A percentile compares a stretch with the other conserved stretches of the same genome.
Conservation (phyloP, 1,284 basidiomycete species). For the Peniophora sp. region DNA sequence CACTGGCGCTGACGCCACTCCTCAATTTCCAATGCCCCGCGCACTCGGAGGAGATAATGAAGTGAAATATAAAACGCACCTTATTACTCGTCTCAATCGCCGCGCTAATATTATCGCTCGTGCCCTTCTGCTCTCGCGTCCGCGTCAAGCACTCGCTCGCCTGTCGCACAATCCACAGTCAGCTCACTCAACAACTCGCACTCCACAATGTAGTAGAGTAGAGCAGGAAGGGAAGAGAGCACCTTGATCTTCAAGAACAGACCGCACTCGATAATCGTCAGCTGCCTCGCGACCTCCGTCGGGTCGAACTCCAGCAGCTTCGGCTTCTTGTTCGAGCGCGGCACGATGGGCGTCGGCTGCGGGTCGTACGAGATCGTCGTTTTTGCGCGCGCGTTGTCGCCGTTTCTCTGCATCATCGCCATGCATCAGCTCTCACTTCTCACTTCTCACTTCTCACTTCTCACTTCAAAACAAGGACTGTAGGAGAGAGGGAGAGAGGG, state of each 20-base stretch:
- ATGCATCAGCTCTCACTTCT: constrained; percentile 2
- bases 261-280: constrained; percentile 88
- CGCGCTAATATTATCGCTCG: constrained; percentile 77
- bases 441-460: too few species aligned
- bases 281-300: constrained; percentile 86
- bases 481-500: too few species aligned
- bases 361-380: constrained; percentile 33
- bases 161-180: too few species aligned
- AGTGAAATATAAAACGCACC: constrained; percentile 32
- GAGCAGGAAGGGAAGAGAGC: too few species aligned
- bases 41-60: too few species aligned
- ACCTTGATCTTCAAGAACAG: constrained; percentile 83
- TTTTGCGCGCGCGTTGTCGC: constrained; percentile 46
- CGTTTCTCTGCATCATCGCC: constrained; percentile 39
- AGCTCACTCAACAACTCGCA: too few species aligned
- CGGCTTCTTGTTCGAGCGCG: constrained; percentile 68
- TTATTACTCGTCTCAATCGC: constrained; percentile 92
- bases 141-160: constrained; percentile 86
- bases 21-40: not conserved
- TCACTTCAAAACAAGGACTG: constrained; percentile 5
- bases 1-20: not conserved
- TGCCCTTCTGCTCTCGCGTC: constrained; percentile 64
- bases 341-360: constrained; percentile 73
- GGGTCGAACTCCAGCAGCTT: constrained; percentile 87
- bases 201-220: too few species aligned